Evolutionary conservation across 345 rosid species (phyloP).

Genomic region (Firmiana major): DNA sequence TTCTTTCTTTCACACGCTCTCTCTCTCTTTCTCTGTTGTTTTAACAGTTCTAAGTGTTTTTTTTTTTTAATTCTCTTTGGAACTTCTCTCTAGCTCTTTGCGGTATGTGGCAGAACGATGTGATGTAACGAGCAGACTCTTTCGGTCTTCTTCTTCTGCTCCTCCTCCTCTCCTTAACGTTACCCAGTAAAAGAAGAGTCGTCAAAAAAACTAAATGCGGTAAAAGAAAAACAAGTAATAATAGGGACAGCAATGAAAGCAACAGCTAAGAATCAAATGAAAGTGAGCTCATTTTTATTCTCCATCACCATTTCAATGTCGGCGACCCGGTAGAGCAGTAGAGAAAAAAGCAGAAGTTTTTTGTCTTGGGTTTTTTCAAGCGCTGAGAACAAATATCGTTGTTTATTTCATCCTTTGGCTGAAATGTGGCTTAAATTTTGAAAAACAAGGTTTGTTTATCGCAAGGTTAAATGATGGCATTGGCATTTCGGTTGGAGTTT

Average conservation of each 20-base stretch:
- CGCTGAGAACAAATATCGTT: background rate
- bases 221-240: background rate
- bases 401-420: background rate
- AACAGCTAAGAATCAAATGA: background rate
- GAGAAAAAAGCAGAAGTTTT: background rate
- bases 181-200: background rate
- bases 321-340: background rate
- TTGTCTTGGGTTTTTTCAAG: background rate
- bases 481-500: conserved; percentile 38
- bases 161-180: conserved; percentile 5
- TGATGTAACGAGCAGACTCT: conserved; percentile 52
- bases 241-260: background rate
- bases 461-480: conserved; percentile 6
- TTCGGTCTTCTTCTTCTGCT: background rate
- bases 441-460: background rate
- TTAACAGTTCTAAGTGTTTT: conserved; percentile 24
- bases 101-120: conserved; percentile 52
- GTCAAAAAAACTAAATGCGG: background rate
- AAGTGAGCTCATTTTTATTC: conserved; percentile 1
- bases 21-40: conserved; percentile 18
- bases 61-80: conserved; percentile 28
- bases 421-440: background rate
- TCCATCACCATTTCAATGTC: conserved; percentile 12
- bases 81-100: conserved; percentile 15
- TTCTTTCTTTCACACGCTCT: conserved; percentile 26